Conservation (phyloP, 768 basidiomycete genomes). For the Arthromyces matolae region DNA sequence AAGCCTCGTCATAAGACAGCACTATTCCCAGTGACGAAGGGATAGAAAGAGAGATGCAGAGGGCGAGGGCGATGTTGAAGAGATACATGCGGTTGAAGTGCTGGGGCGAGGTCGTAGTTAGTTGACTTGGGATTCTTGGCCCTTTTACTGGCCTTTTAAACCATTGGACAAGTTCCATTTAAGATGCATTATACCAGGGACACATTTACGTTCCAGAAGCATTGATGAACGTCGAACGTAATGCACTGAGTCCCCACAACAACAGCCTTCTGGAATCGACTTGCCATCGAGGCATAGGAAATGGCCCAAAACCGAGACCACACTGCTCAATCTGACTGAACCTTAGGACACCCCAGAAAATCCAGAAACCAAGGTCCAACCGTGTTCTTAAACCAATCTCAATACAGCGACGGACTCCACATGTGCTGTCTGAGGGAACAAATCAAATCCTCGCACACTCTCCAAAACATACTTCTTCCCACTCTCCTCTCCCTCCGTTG, state of each 20-base stretch:
- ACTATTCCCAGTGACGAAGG: conserved; percentile 5
- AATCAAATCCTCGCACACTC: conserved; percentile 83
- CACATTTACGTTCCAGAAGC: no score
- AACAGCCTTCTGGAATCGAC: no score
- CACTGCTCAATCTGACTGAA: no score
- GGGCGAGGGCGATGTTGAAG: conserved; percentile 18
- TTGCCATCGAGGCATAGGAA: no score
- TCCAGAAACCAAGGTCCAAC: neutral
- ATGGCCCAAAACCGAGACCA: no score
- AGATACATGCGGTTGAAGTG: conserved; percentile 36
- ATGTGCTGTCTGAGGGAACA: conserved; percentile 96
- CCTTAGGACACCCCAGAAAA: no score
- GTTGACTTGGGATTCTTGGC: neutral
- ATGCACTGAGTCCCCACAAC: no score
- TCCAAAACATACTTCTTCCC: conserved; percentile 68
- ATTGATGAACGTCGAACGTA: no score
- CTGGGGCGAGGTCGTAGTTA: neutral
- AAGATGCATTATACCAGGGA: no score
- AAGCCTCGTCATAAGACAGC: conserved; percentile 36
- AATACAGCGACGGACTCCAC: conserved; percentile 81
- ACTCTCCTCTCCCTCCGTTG: conserved; percentile 33
- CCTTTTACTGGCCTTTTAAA: neutral
- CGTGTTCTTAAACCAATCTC: conserved; percentile 34
- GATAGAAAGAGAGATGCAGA: conserved; percentile 18
- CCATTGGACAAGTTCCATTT: no score